These are phyloP conservation scores for Fomitiporia mediterranea DNA, from an alignment of 1,284 basidiomycete species.

Conservation along the genomic window DNA sequence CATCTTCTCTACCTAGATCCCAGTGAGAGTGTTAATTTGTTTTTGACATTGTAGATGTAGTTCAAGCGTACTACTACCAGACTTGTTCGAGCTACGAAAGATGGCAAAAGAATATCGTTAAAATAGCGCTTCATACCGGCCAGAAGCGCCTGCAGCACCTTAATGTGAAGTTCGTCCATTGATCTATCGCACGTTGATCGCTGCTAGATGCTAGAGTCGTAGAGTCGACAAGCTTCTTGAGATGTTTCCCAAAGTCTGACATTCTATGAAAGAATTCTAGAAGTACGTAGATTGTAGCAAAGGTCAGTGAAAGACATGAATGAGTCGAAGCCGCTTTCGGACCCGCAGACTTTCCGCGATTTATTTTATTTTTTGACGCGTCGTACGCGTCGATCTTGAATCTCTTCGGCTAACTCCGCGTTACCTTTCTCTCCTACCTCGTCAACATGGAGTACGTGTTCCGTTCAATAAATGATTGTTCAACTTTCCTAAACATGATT, in stretches of 20 bases:
- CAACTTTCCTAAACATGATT: constrained; percentile 21
- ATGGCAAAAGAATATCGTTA: neutral
- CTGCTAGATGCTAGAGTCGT: constrained; percentile 29
- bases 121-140: neutral
- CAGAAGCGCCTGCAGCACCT: neutral
- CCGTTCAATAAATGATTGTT: neutral
- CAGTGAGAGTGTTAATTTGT: neutral
- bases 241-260: constrained; percentile 27
- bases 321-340: neutral
- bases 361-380: neutral
- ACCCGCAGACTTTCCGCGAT: neutral
- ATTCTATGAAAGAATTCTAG: constrained; percentile 14
- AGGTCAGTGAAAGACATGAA: neutral
- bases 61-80: constrained; percentile 2
- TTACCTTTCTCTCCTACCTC: constrained; percentile 12
- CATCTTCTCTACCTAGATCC: constrained; percentile 2
- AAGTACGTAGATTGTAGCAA: too few species aligned
- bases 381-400: neutral
- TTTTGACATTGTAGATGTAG: neutral
- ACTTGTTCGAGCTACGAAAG: neutral
- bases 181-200: constrained; percentile 32
- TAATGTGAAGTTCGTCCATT: constrained; percentile 32
- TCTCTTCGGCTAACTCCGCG: neutral
- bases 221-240: constrained; percentile 30
- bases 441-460: constrained; percentile 13